phyloP scores from a whole-genome alignment of 305 asterid genomes.

The Rubia tinctorum region DNA sequence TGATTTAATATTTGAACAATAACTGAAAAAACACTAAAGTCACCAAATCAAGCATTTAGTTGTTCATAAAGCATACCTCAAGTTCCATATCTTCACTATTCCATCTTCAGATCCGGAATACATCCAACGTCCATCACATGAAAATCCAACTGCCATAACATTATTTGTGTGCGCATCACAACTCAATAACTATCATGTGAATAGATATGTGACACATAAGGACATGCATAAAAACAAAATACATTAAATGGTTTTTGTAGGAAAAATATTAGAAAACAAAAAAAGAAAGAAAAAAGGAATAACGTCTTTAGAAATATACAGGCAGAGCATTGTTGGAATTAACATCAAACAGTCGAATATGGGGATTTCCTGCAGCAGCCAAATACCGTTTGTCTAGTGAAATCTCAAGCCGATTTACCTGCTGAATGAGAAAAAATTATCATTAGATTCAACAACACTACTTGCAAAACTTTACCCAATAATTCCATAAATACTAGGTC shows the following conservation, averaged over 20 bases:
- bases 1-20: conserved; percentile 11
- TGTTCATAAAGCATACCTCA: conserved; percentile 44
- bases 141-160: conserved; percentile 98
- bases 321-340: conserved; percentile 86
- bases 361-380: conserved; percentile 99
- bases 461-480: background rate
- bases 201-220: conserved; percentile 1
- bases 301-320: conserved; percentile 33
- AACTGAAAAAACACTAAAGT: conserved; percentile 6
- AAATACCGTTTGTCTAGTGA: conserved; percentile 81
- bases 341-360: conserved; percentile 86
- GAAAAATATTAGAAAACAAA: background rate
- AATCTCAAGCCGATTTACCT: conserved; percentile 92
- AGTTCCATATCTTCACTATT: conserved; percentile 95
- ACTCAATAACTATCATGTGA: conserved; percentile 68
- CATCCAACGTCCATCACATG: conserved; percentile 98
- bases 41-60: background rate
- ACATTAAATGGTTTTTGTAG: background rate
- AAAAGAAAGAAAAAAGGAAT: conserved; percentile 11
- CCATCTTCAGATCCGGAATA: conserved; percentile 99
- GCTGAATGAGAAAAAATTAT: conserved; percentile 39
- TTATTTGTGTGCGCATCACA: conserved; percentile 94
- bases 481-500: background rate
- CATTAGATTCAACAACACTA: conserved; percentile 16
- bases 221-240: background rate